Evolutionary conservation across 306 rosid genomes (phyloP).

Genomic region (Ziziphus jujuba): DNA sequence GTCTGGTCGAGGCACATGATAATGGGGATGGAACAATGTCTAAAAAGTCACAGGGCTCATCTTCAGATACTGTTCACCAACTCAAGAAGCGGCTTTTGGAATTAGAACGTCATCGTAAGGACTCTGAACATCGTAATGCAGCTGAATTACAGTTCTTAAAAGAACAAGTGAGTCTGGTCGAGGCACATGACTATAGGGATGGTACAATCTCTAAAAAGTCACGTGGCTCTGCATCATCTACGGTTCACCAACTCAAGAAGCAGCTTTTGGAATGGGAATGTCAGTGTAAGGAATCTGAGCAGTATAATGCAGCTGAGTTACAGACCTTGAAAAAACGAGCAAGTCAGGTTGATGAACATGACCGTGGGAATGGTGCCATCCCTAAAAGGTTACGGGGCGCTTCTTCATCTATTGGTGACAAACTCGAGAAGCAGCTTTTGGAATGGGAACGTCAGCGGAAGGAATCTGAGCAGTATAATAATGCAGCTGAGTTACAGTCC

Average conservation of each 20-base stretch:
- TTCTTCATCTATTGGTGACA: background rate
- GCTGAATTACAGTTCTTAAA: too few species aligned
- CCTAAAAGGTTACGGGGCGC: background rate
- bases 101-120: too few species aligned
- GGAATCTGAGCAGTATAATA: slow-evolving; percentile 9
- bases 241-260: too few species aligned
- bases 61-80: too few species aligned
- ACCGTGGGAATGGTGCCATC: slow-evolving; percentile 3
- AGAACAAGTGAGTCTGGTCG: too few species aligned
- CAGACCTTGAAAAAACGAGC: too few species aligned
- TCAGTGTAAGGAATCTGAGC: too few species aligned
- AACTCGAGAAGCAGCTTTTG: slow-evolving; percentile 4
- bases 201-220: background rate
- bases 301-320: too few species aligned
- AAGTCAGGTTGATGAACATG: background rate
- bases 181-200: slow-evolving; percentile 3
- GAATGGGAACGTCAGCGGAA: background rate
- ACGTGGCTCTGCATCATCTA: background rate
- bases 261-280: too few species aligned
- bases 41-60: background rate
- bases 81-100: too few species aligned
- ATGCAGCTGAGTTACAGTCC: background rate
- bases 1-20: background rate
- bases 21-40: slow-evolving; percentile 5
- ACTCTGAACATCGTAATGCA: too few species aligned